Percentiles rank a stretch among this genome's conserved stretches.
phyloP scores from a whole-genome alignment of 306 rosid species.

The Citrullus mucosospermus region DNA sequence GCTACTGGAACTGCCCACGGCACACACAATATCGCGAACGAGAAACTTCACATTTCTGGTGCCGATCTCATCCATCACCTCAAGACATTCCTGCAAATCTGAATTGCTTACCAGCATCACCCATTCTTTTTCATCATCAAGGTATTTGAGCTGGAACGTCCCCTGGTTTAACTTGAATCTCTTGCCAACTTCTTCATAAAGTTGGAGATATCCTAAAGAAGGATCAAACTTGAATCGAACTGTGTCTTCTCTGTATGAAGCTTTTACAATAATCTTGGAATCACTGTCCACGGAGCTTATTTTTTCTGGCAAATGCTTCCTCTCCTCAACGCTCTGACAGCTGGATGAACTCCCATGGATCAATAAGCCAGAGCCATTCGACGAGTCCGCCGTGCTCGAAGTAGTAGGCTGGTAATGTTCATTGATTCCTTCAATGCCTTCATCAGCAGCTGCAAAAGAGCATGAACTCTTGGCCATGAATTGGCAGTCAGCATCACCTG shows the following conservation, averaged over 20 bases:
- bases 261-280: conserved; percentile 53
- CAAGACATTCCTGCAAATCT: conserved; percentile 69
- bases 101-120: conserved; percentile 59
- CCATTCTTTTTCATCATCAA: conserved; percentile 88
- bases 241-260: conserved; percentile 55
- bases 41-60: conserved; percentile 39
- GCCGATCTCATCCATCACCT: conserved; percentile 50
- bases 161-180: conserved; percentile 61
- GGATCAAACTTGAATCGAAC: conserved; percentile 68
- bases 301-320: conserved; percentile 25
- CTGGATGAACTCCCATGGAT: conserved; percentile 47
- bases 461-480: conserved; percentile 27
- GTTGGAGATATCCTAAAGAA: conserved; percentile 34
- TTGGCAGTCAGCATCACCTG: conserved; percentile 19
- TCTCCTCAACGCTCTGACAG: conserved; percentile 43
- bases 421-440: conserved; percentile 19
- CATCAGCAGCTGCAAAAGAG: conserved; percentile 26
- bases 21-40: conserved; percentile 44
- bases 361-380: conserved; percentile 30
- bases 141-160: conserved; percentile 58
- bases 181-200: conserved; percentile 60
- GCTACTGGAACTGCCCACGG: conserved; percentile 43
- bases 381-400: conserved; percentile 60
- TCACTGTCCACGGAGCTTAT: conserved; percentile 22
- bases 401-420: conserved; percentile 34